Evolutionary conservation across 2,329 filamentous ascomycete genomes (phyloP).

Genomic region (Botrytis fabae): DNA sequence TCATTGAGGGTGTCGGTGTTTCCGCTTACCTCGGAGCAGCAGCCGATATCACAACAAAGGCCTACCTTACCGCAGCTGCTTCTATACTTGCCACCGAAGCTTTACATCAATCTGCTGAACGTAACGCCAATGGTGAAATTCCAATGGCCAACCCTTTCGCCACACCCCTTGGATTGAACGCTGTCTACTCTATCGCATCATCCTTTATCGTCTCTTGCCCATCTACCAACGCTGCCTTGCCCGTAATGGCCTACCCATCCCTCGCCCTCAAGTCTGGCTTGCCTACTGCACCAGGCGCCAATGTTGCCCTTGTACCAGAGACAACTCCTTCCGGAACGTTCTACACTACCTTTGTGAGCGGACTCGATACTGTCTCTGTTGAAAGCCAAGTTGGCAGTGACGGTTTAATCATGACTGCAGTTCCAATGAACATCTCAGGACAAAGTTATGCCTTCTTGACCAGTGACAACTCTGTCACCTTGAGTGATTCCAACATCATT

Average conservation of each 20-base stretch:
- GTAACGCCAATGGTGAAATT: conserved; percentile 49
- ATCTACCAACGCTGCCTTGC: conserved; percentile 52
- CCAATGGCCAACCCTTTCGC: conserved; percentile 63
- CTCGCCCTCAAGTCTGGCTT: conserved; percentile 42
- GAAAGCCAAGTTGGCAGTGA: conserved; percentile 37
- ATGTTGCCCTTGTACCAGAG: conserved; percentile 35
- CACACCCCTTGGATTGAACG: conserved; percentile 56
- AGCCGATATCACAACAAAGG: conserved; percentile 55
- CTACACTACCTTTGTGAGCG: conserved; percentile 43
- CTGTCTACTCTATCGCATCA: conserved; percentile 64
- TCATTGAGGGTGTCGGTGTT: conserved; percentile 59
- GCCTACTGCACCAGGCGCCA: conserved; percentile 31
- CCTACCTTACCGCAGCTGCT: conserved; percentile 62
- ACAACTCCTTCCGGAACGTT: conserved; percentile 33
- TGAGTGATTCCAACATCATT: conserved; percentile 44
- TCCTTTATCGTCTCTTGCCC: conserved; percentile 62
- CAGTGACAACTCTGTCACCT: conserved; percentile 40
- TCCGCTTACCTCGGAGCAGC: conserved; percentile 65
- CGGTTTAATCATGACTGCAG: conserved; percentile 35
- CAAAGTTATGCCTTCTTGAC: conserved; percentile 47
- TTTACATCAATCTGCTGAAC: conserved; percentile 64
- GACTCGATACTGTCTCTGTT: conserved; percentile 40
- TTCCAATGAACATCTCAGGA: conserved; percentile 42
- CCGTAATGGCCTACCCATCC: conserved; percentile 60
- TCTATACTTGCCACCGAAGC: conserved; percentile 65